A percentile compares a stretch with the other conserved stretches of the same genome.
Evolutionary conservation across 2,329 filamentous ascomycete genomes (phyloP).

Genomic region (Verticillium zaregamsianum): DNA sequence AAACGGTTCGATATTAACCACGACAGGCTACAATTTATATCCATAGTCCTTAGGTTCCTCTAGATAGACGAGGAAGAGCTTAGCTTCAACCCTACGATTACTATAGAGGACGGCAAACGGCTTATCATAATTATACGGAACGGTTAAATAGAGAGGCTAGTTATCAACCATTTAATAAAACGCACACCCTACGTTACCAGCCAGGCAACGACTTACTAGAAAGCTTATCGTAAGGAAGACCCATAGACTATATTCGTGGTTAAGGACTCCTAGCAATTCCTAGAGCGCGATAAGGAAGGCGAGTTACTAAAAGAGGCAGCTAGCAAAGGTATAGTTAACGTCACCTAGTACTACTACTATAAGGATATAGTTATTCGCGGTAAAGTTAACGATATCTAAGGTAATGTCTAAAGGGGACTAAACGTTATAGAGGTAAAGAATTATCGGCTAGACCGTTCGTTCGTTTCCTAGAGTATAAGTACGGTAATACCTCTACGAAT

Average conservation of each 20-base stretch:
- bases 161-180: constrained; percentile 32
- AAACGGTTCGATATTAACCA: constrained; percentile 36
- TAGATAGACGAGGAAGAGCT: constrained; percentile 34
- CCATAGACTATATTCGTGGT: constrained; percentile 31
- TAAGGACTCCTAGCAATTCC: constrained; percentile 41
- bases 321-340: constrained; percentile 27
- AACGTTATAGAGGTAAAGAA: constrained; percentile 25
- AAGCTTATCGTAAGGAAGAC: constrained; percentile 32
- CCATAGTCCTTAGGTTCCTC: constrained; percentile 32
- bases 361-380: constrained; percentile 32
- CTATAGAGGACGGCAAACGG: constrained; percentile 21
- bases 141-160: constrained; percentile 28
- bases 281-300: constrained; percentile 36
- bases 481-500: constrained; percentile 14
- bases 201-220: constrained; percentile 39
- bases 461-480: no score
- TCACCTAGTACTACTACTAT: constrained; percentile 37
- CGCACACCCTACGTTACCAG: constrained; percentile 28
- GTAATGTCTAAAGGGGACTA: constrained; percentile 24
- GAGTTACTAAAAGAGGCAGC: constrained; percentile 31
- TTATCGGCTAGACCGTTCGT: constrained; percentile 19
- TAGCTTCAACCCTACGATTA: constrained; percentile 40
- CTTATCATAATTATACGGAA: constrained; percentile 36
- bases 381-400: constrained; percentile 27
- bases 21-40: constrained; percentile 31